Percentiles rank a stretch among this genome's conserved stretches.
Conservation (phyloP, 352 stramenopile species). For the Aphanomyces astaci region DNA sequence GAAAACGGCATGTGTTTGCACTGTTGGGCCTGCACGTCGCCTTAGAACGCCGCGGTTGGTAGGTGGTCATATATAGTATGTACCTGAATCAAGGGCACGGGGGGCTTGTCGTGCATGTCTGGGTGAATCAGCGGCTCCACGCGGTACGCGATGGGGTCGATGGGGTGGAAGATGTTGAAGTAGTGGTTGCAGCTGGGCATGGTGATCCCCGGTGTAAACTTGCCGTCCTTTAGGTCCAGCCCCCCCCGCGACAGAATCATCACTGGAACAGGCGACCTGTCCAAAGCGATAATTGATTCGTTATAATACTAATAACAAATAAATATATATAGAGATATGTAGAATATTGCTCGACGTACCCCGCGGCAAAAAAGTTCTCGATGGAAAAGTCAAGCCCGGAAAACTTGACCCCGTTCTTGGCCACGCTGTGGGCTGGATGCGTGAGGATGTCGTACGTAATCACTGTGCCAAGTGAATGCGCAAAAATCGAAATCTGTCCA, state of each 20-base stretch:
- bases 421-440: slow-evolving; percentile 48
- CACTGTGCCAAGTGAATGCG: slow-evolving; percentile 84
- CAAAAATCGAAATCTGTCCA: slow-evolving; percentile 85
- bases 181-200: slow-evolving; percentile 74
- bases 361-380: slow-evolving; percentile 80
- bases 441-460: slow-evolving; percentile 90
- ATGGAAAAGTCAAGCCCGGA: slow-evolving; percentile 76
- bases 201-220: slow-evolving; percentile 71
- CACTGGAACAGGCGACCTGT: slow-evolving; percentile 74
- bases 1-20: slow-evolving; percentile 55
- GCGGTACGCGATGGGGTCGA: slow-evolving; percentile 87
- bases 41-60: neutral
- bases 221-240: slow-evolving; percentile 59
- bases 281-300: no score
- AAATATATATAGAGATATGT: no score
- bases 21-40: slow-evolving; percentile 39
- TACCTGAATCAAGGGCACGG: slow-evolving; percentile 73
- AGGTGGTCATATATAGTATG: no score
- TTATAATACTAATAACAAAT: no score
- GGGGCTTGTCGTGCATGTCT: slow-evolving; percentile 82
- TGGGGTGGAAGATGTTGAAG: slow-evolving; percentile 89
- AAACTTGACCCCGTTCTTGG: slow-evolving; percentile 70
- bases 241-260: slow-evolving; percentile 79
- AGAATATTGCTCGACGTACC: no score
- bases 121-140: slow-evolving; percentile 84